Conservation (phyloP, 192 early-diverging fungal species). For the Backusella tuberculispora region DNA sequence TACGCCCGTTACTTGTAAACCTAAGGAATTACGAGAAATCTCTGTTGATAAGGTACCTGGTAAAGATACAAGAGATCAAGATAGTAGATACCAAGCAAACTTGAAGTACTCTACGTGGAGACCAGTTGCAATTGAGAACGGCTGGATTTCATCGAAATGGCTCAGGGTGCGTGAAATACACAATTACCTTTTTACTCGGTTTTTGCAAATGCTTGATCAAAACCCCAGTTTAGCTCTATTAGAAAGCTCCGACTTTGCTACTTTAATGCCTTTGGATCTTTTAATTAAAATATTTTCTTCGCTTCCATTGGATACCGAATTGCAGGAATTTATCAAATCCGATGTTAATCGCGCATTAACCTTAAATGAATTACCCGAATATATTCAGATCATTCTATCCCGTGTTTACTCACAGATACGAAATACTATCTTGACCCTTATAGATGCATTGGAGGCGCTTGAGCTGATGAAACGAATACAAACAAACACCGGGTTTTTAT, state of each 20-base stretch:
- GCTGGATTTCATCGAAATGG: conserved; percentile 12
- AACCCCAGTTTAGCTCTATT: neutral
- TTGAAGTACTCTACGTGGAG: neutral
- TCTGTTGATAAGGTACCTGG: neutral
- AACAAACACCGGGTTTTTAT: neutral
- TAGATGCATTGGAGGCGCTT: neutral
- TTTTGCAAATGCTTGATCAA: neutral
- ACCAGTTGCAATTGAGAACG: conserved; percentile 6
- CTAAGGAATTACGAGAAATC: neutral
- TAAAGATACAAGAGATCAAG: neutral
- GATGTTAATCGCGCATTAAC: neutral
- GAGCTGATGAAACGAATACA: conserved; percentile 1
- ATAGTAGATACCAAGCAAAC: neutral
- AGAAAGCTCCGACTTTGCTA: neutral
- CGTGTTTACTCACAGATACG: neutral
- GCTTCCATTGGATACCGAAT: neutral
- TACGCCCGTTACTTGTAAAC: neutral
- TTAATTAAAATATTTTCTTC: neutral
- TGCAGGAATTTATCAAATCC: neutral
- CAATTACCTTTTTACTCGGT: neutral
- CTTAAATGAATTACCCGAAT: neutral
- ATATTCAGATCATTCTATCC: neutral
- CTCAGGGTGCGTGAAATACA: neutral
- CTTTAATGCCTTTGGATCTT: neutral
- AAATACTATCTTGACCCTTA: neutral